These are phyloP conservation scores for Microcyclospora pomicola DNA, from an alignment of 2,329 filamentous ascomycete species.

Conservation along the genomic window DNA sequence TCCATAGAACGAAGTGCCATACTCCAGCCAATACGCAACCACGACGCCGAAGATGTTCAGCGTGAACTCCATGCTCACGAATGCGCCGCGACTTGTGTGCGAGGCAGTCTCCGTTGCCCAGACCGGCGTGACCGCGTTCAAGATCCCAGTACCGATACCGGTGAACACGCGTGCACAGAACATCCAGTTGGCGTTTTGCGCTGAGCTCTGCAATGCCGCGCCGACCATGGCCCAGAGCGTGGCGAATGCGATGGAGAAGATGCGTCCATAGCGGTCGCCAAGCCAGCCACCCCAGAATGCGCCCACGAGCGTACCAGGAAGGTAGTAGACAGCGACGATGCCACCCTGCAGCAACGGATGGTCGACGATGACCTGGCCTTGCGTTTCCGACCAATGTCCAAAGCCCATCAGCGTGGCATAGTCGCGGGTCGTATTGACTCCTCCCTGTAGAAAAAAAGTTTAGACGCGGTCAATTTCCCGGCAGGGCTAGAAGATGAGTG, in stretches of 20 bases:
- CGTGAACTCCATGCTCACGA: slow-evolving; percentile 48
- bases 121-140: slow-evolving; percentile 57
- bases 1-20: slow-evolving; percentile 11
- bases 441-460: slow-evolving; percentile 25
- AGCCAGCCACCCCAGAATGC: slow-evolving; percentile 49
- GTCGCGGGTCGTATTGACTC: slow-evolving; percentile 51
- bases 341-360: slow-evolving; percentile 49
- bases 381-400: slow-evolving; percentile 38
- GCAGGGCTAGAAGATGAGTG: not conserved
- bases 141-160: slow-evolving; percentile 49
- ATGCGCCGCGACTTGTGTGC: slow-evolving; percentile 49
- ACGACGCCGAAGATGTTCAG: slow-evolving; percentile 57
- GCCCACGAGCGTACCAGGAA: slow-evolving; percentile 47
- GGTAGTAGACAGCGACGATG: slow-evolving; percentile 44
- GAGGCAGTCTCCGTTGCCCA: slow-evolving; percentile 59
- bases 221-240: slow-evolving; percentile 34
- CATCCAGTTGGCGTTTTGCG: slow-evolving; percentile 56
- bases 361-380: slow-evolving; percentile 40
- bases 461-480: not conserved
- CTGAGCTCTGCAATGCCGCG: slow-evolving; percentile 50
- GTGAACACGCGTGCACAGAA: slow-evolving; percentile 28
- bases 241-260: slow-evolving; percentile 49
- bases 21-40: slow-evolving; percentile 29
- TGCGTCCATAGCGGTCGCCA: slow-evolving; percentile 48
- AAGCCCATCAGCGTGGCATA: slow-evolving; percentile 54